Evolutionary conservation across 1,284 basidiomycete genomes (phyloP).

Genomic region (Rhizoctonia solani): DNA sequence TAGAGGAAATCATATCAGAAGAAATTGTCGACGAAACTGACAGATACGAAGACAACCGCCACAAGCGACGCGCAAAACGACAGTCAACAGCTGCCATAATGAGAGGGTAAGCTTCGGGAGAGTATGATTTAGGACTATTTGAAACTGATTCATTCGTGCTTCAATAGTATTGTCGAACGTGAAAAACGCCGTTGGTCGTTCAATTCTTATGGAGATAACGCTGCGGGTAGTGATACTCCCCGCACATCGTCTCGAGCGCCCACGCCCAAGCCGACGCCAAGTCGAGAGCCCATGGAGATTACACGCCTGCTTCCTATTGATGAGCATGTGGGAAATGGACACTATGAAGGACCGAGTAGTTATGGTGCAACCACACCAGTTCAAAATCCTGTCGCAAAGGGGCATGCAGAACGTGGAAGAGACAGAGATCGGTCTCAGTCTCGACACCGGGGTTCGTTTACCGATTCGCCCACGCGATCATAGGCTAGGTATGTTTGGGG

Average conservation of each 20-base stretch:
- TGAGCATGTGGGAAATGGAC: conserved; percentile 1
- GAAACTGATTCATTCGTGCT: background rate
- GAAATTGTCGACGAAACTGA: conserved; percentile 93
- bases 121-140: background rate
- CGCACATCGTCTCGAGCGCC: conserved; percentile 8
- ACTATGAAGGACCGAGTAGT: background rate
- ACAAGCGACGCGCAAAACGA: conserved; percentile 71
- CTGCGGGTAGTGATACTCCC: conserved; percentile 10
- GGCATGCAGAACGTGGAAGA: conserved; percentile 22
- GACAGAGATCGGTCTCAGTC: conserved; percentile 2
- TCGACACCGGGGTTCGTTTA: conserved; percentile 6
- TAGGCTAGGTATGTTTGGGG: background rate
- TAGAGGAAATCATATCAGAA: conserved; percentile 82
- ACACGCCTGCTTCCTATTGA: conserved; percentile 23
- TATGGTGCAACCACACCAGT: conserved; percentile 20
- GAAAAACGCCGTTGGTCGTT: conserved; percentile 41
- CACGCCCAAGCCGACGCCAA: conserved; percentile 23
- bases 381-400: conserved; percentile 12
- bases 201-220: background rate
- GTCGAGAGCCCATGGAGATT: conserved; percentile 15
- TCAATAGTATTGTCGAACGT: conserved; percentile 51
- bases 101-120: conserved; percentile 54
- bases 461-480: conserved; percentile 23
- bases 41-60: conserved; percentile 81
- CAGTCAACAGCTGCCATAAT: conserved; percentile 76